These are phyloP conservation scores for Paraleonurus japonicus DNA, from an alignment of 257 asterid genomes.

Conservation along the genomic window DNA sequence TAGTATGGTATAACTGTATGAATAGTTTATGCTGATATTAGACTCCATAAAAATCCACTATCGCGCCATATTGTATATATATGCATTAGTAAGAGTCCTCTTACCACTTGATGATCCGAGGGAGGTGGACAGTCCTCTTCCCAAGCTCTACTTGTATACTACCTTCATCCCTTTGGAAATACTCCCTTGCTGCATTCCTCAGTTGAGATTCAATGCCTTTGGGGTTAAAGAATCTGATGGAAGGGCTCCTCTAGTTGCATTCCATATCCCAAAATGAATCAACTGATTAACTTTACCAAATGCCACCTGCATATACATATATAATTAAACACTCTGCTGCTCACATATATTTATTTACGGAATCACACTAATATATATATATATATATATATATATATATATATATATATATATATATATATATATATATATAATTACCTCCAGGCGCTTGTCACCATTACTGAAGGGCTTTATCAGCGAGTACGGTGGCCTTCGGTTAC, in stretches of 20 bases:
- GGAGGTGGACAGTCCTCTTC: constrained; percentile 71
- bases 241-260: constrained; percentile 82
- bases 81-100: no score
- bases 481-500: constrained; percentile 80
- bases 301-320: constrained; percentile 49
- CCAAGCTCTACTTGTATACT: constrained; percentile 66
- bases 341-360: background rate
- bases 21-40: no score
- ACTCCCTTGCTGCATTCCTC: constrained; percentile 70
- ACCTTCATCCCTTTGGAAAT: constrained; percentile 71
- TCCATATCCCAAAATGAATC: constrained; percentile 80
- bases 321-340: background rate
- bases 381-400: no score
- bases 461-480: constrained; percentile 68
- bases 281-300: constrained; percentile 57
- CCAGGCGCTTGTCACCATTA: constrained; percentile 67
- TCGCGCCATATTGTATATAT: no score
- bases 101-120: constrained; percentile 71
- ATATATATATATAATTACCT: no score
- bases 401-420: no score
- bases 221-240: constrained; percentile 61
- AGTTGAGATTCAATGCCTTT: constrained; percentile 65
- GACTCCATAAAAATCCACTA: no score
- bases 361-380: no score
- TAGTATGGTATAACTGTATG: no score